These are phyloP conservation scores for Amyloporia xantha DNA, from an alignment of 768 basidiomycete genomes.

Conservation along the genomic window DNA sequence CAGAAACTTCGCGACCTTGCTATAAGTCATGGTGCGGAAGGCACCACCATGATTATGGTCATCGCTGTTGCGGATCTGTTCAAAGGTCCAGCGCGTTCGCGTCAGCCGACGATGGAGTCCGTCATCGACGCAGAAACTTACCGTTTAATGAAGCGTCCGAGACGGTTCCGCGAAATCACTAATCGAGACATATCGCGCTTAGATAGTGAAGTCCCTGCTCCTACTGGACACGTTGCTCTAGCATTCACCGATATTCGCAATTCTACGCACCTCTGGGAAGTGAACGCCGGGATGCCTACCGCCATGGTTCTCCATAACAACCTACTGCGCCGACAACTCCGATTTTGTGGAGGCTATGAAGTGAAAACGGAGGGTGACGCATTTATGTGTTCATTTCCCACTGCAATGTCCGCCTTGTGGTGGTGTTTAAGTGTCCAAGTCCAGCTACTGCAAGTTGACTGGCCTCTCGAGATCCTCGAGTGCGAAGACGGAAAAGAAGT, in stretches of 20 bases:
- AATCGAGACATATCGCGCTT: constrained; percentile 60
- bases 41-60: constrained; percentile 98
- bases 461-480: constrained; percentile 93
- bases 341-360: constrained; percentile 93
- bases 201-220: constrained; percentile 75
- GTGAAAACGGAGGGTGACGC: constrained; percentile 99
- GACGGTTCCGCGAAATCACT: constrained; percentile 39
- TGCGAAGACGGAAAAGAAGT: constrained; percentile 86
- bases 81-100: too few relatives aligned
- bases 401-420: constrained; percentile 76
- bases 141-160: constrained; percentile 21
- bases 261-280: constrained; percentile 95
- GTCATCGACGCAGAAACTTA: constrained; percentile 36
- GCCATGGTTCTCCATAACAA: constrained; percentile 89
- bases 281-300: constrained; percentile 89
- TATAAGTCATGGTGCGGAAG: constrained; percentile 91
- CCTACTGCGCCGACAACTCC: constrained; percentile 76
- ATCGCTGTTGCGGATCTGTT: constrained; percentile 69
- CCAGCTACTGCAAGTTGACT: constrained; percentile 71
- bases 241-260: constrained; percentile 98
- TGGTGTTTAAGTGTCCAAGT: constrained; percentile 88
- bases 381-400: constrained; percentile 98
- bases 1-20: constrained; percentile 96
- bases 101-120: constrained; percentile 43
- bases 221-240: constrained; percentile 80